Percentiles rank a stretch among this genome's conserved stretches.
Evolutionary conservation across 805 yeast genomes (phyloP).

Genomic region (Teunomyces cretensis): DNA sequence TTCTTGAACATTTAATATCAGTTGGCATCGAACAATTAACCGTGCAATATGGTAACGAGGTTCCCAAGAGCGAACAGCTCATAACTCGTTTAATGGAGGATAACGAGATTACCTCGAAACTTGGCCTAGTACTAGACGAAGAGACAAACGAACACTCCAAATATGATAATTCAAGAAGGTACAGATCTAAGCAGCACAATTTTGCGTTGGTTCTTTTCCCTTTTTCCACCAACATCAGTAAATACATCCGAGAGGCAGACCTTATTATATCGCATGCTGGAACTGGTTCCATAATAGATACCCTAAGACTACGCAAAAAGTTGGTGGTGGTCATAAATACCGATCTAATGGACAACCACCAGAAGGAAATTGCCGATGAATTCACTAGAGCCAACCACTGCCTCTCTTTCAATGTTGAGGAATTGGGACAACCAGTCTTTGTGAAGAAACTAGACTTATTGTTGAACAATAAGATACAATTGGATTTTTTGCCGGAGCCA

Average conservation of each 20-base stretch:
- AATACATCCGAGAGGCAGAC: constrained; percentile 46
- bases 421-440: constrained; percentile 1
- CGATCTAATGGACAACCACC: constrained; percentile 84
- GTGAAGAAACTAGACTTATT: background rate
- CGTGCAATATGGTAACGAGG: constrained; percentile 54
- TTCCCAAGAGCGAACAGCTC: constrained; percentile 20
- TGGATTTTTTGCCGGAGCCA: constrained; percentile 6
- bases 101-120: constrained; percentile 9
- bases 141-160: background rate
- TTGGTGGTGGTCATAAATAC: constrained; percentile 72
- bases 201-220: constrained; percentile 21
- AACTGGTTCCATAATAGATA: constrained; percentile 88
- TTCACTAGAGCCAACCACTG: constrained; percentile 8
- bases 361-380: constrained; percentile 62
- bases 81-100: constrained; percentile 18
- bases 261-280: constrained; percentile 86
- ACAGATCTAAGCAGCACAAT: background rate
- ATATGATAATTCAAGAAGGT: background rate
- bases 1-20: constrained; percentile 33
- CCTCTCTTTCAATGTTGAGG: background rate
- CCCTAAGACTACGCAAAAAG: constrained; percentile 54
- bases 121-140: constrained; percentile 8
- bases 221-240: constrained; percentile 23
- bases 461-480: background rate
- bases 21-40: constrained; percentile 40